Evolutionary conservation across 2,329 filamentous ascomycete species (phyloP).

Genomic region (Camillea tinctor): DNA sequence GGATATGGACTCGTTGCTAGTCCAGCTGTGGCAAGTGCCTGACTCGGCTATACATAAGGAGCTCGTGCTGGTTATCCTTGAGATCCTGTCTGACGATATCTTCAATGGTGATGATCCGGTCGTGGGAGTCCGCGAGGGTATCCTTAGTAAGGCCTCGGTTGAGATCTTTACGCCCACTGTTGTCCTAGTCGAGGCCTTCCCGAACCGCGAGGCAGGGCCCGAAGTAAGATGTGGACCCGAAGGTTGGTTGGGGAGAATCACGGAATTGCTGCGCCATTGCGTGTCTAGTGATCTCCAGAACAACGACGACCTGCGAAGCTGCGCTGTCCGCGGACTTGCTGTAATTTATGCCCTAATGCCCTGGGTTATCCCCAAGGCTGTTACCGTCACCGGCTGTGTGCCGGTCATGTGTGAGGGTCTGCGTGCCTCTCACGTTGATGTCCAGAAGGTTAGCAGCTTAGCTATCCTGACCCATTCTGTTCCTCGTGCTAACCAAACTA

Average conservation of each 20-base stretch:
- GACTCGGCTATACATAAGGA: conserved; percentile 69
- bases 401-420: conserved; percentile 69
- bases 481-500: conserved; percentile 33
- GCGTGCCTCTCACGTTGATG: conserved; percentile 64
- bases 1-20: conserved; percentile 85
- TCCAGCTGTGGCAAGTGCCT: conserved; percentile 75
- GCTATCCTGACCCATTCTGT: background rate
- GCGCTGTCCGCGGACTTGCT: conserved; percentile 73
- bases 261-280: conserved; percentile 71
- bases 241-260: conserved; percentile 82
- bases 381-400: conserved; percentile 69
- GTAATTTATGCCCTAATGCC: conserved; percentile 76
- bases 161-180: conserved; percentile 85
- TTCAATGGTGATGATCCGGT: conserved; percentile 88
- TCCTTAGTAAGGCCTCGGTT: conserved; percentile 84
- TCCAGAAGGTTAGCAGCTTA: conserved; percentile 67
- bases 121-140: conserved; percentile 76
- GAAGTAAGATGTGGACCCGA: conserved; percentile 75
- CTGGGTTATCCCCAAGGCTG: conserved; percentile 84
- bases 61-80: conserved; percentile 82
- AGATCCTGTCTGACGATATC: conserved; percentile 90
- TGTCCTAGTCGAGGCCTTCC: conserved; percentile 74
- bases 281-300: conserved; percentile 63
- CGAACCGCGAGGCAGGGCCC: conserved; percentile 65
- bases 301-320: conserved; percentile 65